Evolutionary conservation across 495 filamentous ascomycete genomes (phyloP).

Genomic region (Lindgomyces ingoldianus): DNA sequence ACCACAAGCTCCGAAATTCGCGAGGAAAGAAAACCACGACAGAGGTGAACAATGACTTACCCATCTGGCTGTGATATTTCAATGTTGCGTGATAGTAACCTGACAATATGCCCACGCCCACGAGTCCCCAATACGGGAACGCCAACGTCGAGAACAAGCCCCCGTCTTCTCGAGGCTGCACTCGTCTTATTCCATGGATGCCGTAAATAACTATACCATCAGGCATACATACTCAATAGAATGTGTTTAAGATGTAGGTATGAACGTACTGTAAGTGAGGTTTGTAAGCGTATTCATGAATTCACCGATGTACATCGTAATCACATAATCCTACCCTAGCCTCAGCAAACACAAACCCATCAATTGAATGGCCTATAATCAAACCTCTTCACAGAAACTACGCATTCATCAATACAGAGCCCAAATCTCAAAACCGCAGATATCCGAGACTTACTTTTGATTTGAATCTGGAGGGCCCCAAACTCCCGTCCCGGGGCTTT

Average conservation of each 20-base stretch:
- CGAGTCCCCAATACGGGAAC: slow-evolving; percentile 54
- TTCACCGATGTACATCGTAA: slow-evolving; percentile 57
- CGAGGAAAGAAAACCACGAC: slow-evolving; percentile 2
- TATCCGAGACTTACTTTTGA: slow-evolving; percentile 26
- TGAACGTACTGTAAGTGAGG: slow-evolving; percentile 50
- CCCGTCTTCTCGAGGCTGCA: slow-evolving; percentile 19
- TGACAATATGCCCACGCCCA: slow-evolving; percentile 59
- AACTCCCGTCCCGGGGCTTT: slow-evolving; percentile 18
- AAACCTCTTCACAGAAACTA: slow-evolving; percentile 39
- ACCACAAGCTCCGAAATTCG: no score
- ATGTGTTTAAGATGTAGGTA: not conserved
- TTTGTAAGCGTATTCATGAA: slow-evolving; percentile 61
- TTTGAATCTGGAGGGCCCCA: slow-evolving; percentile 28
- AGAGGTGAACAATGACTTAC: slow-evolving; percentile 36
- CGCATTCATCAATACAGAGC: not conserved
- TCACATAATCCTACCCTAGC: slow-evolving; percentile 51
- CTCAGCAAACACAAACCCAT: not conserved
- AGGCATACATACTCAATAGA: not conserved
- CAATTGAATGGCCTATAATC: not conserved
- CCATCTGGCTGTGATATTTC: slow-evolving; percentile 59
- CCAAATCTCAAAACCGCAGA: not conserved
- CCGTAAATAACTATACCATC: slow-evolving; percentile 29
- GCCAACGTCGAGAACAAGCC: slow-evolving; percentile 29
- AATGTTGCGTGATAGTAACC: slow-evolving; percentile 55
- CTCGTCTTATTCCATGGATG: slow-evolving; percentile 24